Evolutionary conservation across 169 alveolate species (phyloP).

Genomic region (Plasmodium falciparum): DNA sequence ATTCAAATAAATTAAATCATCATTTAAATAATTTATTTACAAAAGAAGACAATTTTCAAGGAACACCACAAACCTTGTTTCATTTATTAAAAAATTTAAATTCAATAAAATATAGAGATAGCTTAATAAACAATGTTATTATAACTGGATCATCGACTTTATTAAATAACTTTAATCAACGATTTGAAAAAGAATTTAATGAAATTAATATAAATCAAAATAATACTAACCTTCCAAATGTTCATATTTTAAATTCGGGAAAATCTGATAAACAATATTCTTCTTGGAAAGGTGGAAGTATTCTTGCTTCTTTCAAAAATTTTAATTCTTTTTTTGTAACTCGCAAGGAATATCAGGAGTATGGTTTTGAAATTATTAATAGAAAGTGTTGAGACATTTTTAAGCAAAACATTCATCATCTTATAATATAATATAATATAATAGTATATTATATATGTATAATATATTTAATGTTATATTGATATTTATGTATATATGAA

Average conservation of each 20-base stretch:
- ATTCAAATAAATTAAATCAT: slow-evolving; percentile 8
- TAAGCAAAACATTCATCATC: background rate
- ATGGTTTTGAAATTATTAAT: slow-evolving; percentile 42
- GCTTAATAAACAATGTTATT: slow-evolving; percentile 20
- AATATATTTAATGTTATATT: background rate
- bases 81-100: slow-evolving; percentile 33
- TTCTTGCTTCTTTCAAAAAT: slow-evolving; percentile 50
- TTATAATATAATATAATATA: background rate
- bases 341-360: slow-evolving; percentile 49
- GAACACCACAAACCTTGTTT: slow-evolving; percentile 23
- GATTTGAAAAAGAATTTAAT: slow-evolving; percentile 50
- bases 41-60: slow-evolving; percentile 36
- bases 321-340: slow-evolving; percentile 72
- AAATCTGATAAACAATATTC: slow-evolving; percentile 50
- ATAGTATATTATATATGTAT: background rate
- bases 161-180: slow-evolving; percentile 36
- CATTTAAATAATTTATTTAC: slow-evolving; percentile 21
- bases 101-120: slow-evolving; percentile 18
- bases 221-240: slow-evolving; percentile 8
- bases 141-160: slow-evolving; percentile 56
- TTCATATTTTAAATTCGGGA: slow-evolving; percentile 30
- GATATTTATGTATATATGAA: background rate
- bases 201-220: slow-evolving; percentile 6
- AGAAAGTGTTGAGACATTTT: slow-evolving; percentile 24
- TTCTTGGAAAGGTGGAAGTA: slow-evolving; percentile 72